Conservation (phyloP, 2,329 filamentous ascomycete species). For the Biscogniauxia mediterranea region DNA sequence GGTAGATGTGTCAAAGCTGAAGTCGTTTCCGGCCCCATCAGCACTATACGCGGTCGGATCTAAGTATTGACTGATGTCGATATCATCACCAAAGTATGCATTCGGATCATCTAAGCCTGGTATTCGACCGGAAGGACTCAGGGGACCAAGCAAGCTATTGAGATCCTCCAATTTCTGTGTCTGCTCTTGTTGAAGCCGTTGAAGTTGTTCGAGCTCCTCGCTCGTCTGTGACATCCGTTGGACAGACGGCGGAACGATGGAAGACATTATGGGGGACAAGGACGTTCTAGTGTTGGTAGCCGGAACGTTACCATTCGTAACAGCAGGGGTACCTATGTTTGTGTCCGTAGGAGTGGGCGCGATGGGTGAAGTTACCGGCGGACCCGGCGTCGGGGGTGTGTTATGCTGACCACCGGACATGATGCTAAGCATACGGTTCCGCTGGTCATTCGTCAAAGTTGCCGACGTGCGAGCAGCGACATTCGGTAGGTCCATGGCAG, state of each 20-base stretch:
- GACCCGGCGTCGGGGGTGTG: conserved; percentile 21
- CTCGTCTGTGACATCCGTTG: conserved; percentile 66
- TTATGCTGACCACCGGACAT: conserved; percentile 46
- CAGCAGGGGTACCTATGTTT: conserved; percentile 19
- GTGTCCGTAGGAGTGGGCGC: conserved; percentile 21
- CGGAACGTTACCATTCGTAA: conserved; percentile 17
- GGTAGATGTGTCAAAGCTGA: conserved; percentile 41
- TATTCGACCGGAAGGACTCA: conserved; percentile 77
- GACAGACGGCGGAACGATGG: conserved; percentile 48
- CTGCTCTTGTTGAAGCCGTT: conserved; percentile 77
- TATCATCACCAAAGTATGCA: conserved; percentile 41
- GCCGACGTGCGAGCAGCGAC: conserved; percentile 55
- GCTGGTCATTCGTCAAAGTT: conserved; percentile 56
- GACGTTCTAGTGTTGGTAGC: conserved; percentile 31
- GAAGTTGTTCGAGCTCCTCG: conserved; percentile 74
- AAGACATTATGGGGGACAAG: conserved; percentile 50
- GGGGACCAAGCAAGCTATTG: conserved; percentile 69
- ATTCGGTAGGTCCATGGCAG: conserved; percentile 50
- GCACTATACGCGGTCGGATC: conserved; percentile 36
- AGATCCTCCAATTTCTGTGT: conserved; percentile 74
- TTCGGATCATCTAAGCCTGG: conserved; percentile 60
- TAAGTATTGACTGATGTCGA: conserved; percentile 52
- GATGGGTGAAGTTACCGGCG: conserved; percentile 24
- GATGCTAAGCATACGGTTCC: conserved; percentile 56
- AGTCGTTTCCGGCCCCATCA: conserved; percentile 32